A percentile compares a stretch with the other conserved stretches of the same genome.
Conservation (phyloP, 352 stramenopile genomes). For the Aphanomyces euteiches region DNA sequence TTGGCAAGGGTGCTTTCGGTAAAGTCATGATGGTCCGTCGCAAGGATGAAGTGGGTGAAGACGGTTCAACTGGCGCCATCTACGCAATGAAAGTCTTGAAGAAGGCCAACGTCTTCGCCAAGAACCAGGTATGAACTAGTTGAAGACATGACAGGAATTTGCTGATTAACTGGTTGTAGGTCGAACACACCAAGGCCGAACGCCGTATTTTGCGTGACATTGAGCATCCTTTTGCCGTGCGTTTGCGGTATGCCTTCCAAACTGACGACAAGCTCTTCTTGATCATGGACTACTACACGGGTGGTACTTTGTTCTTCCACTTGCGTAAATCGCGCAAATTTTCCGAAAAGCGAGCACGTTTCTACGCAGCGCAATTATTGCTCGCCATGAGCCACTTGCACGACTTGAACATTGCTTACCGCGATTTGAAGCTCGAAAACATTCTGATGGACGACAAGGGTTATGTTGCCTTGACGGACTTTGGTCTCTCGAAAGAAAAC, state of each 20-base stretch:
- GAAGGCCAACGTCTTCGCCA: conserved; percentile 87
- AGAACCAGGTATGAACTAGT: conserved; percentile 63
- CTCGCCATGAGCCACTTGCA: conserved; percentile 91
- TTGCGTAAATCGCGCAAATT: conserved; percentile 88
- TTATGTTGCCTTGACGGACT: conserved; percentile 90
- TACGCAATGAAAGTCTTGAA: conserved; percentile 94
- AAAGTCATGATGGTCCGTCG: conserved; percentile 95
- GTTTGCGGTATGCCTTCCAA: conserved; percentile 92
- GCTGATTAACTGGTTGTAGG: background rate
- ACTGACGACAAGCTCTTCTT: conserved; percentile 91
- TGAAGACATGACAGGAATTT: no score
- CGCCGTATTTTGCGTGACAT: conserved; percentile 87
- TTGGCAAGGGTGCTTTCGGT: conserved; percentile 94
- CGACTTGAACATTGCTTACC: conserved; percentile 91
- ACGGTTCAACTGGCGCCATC: conserved; percentile 64
- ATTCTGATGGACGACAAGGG: conserved; percentile 93
- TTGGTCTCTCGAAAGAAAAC: conserved; percentile 91
- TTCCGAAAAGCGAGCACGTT: conserved; percentile 80
- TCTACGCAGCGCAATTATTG: conserved; percentile 89
- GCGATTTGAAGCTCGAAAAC: conserved; percentile 95
- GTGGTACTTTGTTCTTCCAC: conserved; percentile 90
- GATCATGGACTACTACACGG: conserved; percentile 92
- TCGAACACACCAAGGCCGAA: conserved; percentile 92
- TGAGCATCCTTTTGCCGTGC: conserved; percentile 91
- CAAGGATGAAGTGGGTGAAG: conserved; percentile 69